These are phyloP conservation scores for Tetrapyrgos nigripes DNA, from an alignment of 1,284 basidiomycete genomes.

Conservation along the genomic window DNA sequence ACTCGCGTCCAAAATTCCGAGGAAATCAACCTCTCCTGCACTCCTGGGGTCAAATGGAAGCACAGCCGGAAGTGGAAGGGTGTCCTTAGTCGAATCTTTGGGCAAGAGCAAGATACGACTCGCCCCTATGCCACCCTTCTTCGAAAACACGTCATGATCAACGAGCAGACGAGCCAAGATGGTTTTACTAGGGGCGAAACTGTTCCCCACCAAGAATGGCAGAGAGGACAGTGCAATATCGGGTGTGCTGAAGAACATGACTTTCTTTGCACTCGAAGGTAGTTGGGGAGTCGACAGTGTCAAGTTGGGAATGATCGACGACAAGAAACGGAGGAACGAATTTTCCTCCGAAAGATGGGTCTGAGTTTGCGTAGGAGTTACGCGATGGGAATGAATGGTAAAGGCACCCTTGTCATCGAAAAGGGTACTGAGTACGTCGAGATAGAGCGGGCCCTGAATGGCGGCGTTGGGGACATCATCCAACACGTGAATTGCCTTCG, in stretches of 20 bases:
- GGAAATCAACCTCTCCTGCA: conserved; percentile 64
- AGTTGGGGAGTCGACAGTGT: conserved; percentile 26
- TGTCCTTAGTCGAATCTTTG: conserved; percentile 38
- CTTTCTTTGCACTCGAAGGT: conserved; percentile 50
- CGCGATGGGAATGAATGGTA: conserved; percentile 60
- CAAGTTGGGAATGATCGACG: conserved; percentile 32
- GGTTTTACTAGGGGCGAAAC: conserved; percentile 57
- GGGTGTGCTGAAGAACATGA: conserved; percentile 70
- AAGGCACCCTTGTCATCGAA: conserved; percentile 49
- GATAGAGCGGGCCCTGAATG: conserved; percentile 70
- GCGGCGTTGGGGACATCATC: conserved; percentile 75
- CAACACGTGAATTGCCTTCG: conserved; percentile 67
- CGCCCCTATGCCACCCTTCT: conserved; percentile 67
- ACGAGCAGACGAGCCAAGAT: conserved; percentile 65
- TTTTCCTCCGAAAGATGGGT: conserved; percentile 54
- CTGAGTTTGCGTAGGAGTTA: conserved; percentile 62
- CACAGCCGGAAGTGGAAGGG: conserved; percentile 53
- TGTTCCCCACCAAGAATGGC: conserved; percentile 60
- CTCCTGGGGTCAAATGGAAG: conserved; percentile 57
- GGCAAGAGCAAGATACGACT: conserved; percentile 66
- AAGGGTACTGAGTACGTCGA: conserved; percentile 74
- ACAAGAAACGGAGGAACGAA: conserved; percentile 54
- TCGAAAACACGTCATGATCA: conserved; percentile 74
- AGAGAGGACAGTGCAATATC: conserved; percentile 58
- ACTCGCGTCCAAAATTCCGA: conserved; percentile 71